Evolutionary conservation across 1,284 basidiomycete species (phyloP).

Genomic region (Mycosarcoma mackinlayi): DNA sequence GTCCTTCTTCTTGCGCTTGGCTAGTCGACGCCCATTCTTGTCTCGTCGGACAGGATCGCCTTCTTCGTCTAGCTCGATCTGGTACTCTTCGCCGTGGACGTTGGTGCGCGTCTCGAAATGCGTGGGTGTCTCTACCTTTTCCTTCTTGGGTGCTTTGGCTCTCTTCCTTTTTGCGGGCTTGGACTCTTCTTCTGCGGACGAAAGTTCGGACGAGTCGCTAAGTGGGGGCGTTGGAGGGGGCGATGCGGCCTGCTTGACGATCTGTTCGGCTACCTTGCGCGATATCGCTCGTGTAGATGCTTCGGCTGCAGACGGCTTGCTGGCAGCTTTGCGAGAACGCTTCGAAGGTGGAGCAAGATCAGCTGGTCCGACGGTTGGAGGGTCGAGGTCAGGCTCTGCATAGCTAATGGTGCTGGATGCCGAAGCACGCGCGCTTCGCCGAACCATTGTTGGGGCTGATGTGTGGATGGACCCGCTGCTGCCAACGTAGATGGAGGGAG

Average conservation of each 20-base stretch:
- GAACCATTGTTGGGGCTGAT: conserved; percentile 16
- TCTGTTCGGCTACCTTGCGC: conserved; percentile 16
- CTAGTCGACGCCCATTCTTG: conserved; percentile 69
- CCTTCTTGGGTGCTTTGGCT: conserved; percentile 30
- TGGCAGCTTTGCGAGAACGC: conserved; percentile 11
- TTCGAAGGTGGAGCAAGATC: conserved; percentile 17
- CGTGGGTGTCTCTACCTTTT: conserved; percentile 32
- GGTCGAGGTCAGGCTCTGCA: conserved; percentile 20
- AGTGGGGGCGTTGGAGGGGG: conserved; percentile 22
- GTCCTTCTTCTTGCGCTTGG: conserved; percentile 73
- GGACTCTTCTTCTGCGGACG: conserved; percentile 14
- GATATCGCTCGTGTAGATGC: conserved; percentile 15
- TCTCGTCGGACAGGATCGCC: conserved; percentile 66
- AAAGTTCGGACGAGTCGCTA: conserved; percentile 19
- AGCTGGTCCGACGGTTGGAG: background rate
- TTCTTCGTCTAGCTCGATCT: conserved; percentile 51
- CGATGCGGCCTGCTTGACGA: conserved; percentile 19
- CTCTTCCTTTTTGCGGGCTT: conserved; percentile 23
- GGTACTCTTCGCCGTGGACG: conserved; percentile 45
- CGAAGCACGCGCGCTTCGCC: conserved; percentile 34
- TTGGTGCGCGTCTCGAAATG: conserved; percentile 41
- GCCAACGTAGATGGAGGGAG: background rate
- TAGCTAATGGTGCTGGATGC: conserved; percentile 26
- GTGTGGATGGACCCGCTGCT: background rate
- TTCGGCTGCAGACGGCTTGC: background rate